Evolutionary conservation across 768 basidiomycete species (phyloP).

Genomic region (Arthromyces matolae): DNA sequence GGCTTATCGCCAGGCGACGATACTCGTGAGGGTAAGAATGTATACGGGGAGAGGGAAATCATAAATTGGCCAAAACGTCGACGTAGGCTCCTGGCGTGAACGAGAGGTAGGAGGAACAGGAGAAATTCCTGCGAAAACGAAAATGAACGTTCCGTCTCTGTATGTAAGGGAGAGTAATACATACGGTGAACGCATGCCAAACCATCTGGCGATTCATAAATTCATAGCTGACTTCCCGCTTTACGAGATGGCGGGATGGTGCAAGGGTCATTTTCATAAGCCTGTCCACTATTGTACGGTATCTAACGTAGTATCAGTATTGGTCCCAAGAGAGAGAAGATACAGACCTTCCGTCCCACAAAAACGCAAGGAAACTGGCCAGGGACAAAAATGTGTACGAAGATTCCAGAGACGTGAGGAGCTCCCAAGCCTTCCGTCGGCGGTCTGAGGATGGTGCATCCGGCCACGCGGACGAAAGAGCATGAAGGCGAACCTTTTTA

Average conservation of each 20-base stretch:
- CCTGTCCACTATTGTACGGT: slow-evolving; percentile 80
- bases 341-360: slow-evolving; percentile 77
- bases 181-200: slow-evolving; percentile 96
- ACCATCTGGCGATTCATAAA: slow-evolving; percentile 99
- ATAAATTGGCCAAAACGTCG: slow-evolving; percentile 45
- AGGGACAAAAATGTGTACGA: slow-evolving; percentile 59
- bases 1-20: not conserved
- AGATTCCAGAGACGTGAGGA: slow-evolving; percentile 65
- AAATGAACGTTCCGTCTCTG: no score
- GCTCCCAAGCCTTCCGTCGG: slow-evolving; percentile 70
- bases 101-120: slow-evolving; percentile 83
- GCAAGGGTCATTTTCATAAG: slow-evolving; percentile 71
- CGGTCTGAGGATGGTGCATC: slow-evolving; percentile 80
- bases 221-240: slow-evolving; percentile 91
- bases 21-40: slow-evolving; percentile 23
- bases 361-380: slow-evolving; percentile 75
- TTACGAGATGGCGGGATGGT: slow-evolving; percentile 63
- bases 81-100: slow-evolving; percentile 65
- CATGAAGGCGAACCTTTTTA: slow-evolving; percentile 66
- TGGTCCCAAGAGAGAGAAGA: not conserved
- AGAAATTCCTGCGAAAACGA: slow-evolving; percentile 99
- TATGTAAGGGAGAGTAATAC: no score
- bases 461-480: slow-evolving; percentile 85
- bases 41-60: slow-evolving; percentile 26
- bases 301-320: slow-evolving; percentile 42